Conservation (phyloP, 2,329 filamentous ascomycete species). For the Tolypocladium guangdongense region DNA sequence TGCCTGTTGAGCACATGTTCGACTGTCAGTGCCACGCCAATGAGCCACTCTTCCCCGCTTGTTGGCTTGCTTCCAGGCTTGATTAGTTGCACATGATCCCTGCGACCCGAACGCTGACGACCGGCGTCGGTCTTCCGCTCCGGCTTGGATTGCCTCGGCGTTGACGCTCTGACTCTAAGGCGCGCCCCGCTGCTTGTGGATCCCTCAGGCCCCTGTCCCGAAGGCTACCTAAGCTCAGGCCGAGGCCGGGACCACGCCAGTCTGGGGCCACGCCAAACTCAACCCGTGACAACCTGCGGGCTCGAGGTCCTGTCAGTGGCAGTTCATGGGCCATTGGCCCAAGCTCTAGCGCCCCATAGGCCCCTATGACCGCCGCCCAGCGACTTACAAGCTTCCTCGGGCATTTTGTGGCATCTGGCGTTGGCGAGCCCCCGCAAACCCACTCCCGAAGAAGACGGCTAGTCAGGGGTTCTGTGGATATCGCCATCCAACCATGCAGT, state of each 20-base stretch:
- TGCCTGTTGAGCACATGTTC: not conserved
- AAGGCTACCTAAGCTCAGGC: not conserved
- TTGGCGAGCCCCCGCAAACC: not conserved
- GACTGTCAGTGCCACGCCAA: not conserved
- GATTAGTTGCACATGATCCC: not conserved
- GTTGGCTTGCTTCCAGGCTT: not conserved
- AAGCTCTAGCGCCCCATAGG: not conserved
- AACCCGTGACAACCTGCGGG: not conserved
- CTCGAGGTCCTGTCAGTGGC: not conserved
- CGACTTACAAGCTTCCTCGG: not conserved
- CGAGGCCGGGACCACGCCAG: no score
- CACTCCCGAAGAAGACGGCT: not conserved
- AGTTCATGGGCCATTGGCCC: not conserved
- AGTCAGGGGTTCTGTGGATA: conserved; percentile 3
- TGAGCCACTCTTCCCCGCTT: not conserved
- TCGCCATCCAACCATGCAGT: not conserved
- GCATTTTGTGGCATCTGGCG: not conserved
- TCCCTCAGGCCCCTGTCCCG: not conserved
- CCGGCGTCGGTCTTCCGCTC: not conserved
- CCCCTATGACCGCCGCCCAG: not conserved
- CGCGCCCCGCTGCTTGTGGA: not conserved
- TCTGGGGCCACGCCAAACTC: not conserved
- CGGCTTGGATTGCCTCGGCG: not conserved
- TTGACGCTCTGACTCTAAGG: not conserved
- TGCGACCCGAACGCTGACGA: no score